A percentile compares a stretch with the other conserved stretches of the same genome.
phyloP scores from a whole-genome alignment of 2,329 filamentous ascomycete species.

The Calonectria honghensis region DNA sequence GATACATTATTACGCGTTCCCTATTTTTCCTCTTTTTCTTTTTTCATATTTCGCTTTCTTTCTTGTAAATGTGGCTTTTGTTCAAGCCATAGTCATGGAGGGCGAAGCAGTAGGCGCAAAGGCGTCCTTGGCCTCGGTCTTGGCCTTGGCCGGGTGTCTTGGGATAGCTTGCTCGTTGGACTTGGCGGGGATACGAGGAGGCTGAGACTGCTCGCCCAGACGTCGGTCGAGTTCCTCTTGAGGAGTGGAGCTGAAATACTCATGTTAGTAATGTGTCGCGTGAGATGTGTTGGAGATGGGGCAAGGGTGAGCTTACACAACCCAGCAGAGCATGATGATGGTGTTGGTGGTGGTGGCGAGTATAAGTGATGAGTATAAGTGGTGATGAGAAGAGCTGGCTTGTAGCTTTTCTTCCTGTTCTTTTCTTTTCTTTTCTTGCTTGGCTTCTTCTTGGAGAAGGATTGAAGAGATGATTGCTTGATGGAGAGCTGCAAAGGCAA shows the following conservation, averaged over 20 bases:
- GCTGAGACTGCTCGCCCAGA: slow-evolving; percentile 33
- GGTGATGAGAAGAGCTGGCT: neutral
- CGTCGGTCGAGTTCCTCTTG: slow-evolving; percentile 39
- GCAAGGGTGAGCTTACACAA: slow-evolving; percentile 32
- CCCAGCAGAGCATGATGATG: slow-evolving; percentile 41
- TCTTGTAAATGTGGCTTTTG: neutral
- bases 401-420: neutral
- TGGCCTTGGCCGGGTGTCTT: slow-evolving; percentile 20
- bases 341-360: neutral
- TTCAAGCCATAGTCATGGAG: slow-evolving; percentile 22
- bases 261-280: slow-evolving; percentile 9
- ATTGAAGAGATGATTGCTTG: slow-evolving; percentile 16
- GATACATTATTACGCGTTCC: slow-evolving; percentile 22
- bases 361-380: neutral
- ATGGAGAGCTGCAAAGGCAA: slow-evolving; percentile 20
- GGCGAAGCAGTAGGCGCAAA: slow-evolving; percentile 22
- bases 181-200: slow-evolving; percentile 38
- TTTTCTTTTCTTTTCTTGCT: neutral
- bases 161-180: slow-evolving; percentile 18
- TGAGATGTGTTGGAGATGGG: neutral
- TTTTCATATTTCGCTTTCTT: neutral
- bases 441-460: neutral
- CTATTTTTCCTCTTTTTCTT: neutral
- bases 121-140: slow-evolving; percentile 26
- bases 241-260: slow-evolving; percentile 31